Percentiles rank a stretch among this genome's conserved stretches.
These are phyloP conservation scores for Ophiosphaerella narmari DNA, from an alignment of 2,329 filamentous ascomycete genomes.

Conservation along the genomic window DNA sequence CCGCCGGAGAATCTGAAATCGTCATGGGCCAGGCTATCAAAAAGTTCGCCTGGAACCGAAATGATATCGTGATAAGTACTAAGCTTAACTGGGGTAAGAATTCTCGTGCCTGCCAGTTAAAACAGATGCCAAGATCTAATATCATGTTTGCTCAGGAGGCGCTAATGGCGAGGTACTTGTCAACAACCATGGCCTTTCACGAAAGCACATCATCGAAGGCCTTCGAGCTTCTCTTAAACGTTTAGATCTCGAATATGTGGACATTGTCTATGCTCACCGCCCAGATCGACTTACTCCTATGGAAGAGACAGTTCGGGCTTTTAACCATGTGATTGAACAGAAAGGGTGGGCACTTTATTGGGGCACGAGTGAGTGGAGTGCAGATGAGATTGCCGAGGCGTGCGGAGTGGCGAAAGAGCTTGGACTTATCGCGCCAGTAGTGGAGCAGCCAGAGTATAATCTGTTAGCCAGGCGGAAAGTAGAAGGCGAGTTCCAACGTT, in stretches of 20 bases:
- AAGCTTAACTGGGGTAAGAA: constrained; percentile 39
- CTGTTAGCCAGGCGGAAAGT: constrained; percentile 62
- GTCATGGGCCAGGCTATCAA: constrained; percentile 62
- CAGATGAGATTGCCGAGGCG: constrained; percentile 64
- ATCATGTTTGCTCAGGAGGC: too few species aligned
- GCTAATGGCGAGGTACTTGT: constrained; percentile 27
- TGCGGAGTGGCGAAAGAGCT: constrained; percentile 63
- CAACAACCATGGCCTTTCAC: constrained; percentile 70
- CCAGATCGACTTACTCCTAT: constrained; percentile 71
- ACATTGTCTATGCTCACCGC: constrained; percentile 72
- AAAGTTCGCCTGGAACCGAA: constrained; percentile 61
- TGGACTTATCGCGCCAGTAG: constrained; percentile 60
- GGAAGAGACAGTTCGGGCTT: constrained; percentile 72
- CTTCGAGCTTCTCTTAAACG: constrained; percentile 64
- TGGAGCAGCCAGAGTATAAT: constrained; percentile 62
- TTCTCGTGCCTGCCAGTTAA: too few species aligned
- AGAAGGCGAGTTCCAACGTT: constrained; percentile 61
- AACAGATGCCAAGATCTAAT: too few species aligned
- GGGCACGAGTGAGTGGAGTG: constrained; percentile 65
- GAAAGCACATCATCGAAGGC: constrained; percentile 74
- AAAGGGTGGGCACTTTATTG: constrained; percentile 69
- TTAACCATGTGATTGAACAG: constrained; percentile 71
- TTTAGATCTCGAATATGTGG: constrained; percentile 65
- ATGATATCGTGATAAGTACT: constrained; percentile 50
- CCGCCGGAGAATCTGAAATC: constrained; percentile 58